Evolutionary conservation across 2,329 filamentous ascomycete genomes (phyloP).

Genomic region (Colletotrichum acutatum): DNA sequence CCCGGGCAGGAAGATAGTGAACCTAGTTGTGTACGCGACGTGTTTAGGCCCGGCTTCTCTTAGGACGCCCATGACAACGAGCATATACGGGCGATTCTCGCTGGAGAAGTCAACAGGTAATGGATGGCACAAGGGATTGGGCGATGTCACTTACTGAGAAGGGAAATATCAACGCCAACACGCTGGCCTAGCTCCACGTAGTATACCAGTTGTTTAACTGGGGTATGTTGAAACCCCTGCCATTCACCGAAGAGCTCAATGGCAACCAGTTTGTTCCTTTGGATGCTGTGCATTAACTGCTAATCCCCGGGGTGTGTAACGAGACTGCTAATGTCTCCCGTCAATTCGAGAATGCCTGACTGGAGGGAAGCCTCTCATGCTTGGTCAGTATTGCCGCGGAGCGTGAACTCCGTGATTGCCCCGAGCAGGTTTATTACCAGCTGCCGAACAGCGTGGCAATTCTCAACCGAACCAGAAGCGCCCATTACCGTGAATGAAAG

Average conservation of each 20-base stretch:
- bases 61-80: constrained; percentile 38
- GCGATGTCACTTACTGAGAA: constrained; percentile 39
- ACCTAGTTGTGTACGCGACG: constrained; percentile 38
- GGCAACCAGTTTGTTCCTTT: not conserved
- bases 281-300: not conserved
- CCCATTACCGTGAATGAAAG: no score
- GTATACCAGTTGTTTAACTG: constrained; percentile 40
- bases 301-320: not conserved
- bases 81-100: constrained; percentile 36
- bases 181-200: constrained; percentile 42
- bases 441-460: not conserved
- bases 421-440: not conserved
- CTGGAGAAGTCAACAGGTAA: constrained; percentile 21
- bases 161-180: constrained; percentile 39
- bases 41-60: constrained; percentile 31
- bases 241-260: constrained; percentile 44
- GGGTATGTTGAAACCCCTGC: constrained; percentile 46
- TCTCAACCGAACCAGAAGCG: not conserved
- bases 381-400: not conserved
- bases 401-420: not conserved
- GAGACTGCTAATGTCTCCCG: not conserved
- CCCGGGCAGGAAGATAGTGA: constrained; percentile 23
- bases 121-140: not conserved
- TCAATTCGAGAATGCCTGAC: not conserved
- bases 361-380: not conserved